Conservation (phyloP, 306 rosid genomes). For the Castanospermum australe region DNA sequence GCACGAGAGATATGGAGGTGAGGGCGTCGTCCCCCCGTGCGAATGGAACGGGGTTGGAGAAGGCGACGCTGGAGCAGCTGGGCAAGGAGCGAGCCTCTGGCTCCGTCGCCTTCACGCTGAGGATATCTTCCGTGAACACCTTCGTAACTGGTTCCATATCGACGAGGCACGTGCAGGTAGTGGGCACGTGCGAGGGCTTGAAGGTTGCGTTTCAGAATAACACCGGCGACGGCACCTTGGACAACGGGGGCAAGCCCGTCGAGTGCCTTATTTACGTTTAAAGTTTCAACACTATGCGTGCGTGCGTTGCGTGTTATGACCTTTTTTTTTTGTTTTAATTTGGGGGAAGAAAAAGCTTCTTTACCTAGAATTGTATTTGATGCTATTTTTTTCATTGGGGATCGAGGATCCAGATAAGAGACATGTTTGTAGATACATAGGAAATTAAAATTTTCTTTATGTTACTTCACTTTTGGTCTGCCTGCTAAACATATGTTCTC, state of each 20-base stretch:
- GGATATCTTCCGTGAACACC: background rate
- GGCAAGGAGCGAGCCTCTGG: background rate
- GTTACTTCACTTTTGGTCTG: no score
- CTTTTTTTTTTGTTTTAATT: background rate
- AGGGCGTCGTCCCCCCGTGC: background rate
- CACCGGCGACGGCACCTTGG: background rate
- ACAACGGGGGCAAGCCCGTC: background rate
- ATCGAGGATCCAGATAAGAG: background rate
- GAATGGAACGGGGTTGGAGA: background rate
- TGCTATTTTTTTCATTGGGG: background rate
- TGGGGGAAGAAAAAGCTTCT: background rate
- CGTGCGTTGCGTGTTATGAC: background rate
- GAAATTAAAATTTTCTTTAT: background rate
- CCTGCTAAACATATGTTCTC: no score
- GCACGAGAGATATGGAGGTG: background rate
- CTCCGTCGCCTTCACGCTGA: background rate
- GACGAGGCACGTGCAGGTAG: background rate
- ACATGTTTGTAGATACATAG: background rate
- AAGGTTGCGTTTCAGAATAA: conserved; percentile 2
- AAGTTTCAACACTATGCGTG: background rate
- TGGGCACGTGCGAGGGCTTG: background rate
- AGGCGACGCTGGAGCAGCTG: background rate
- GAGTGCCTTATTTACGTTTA: background rate
- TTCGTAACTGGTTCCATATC: background rate
- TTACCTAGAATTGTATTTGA: background rate